phyloP scores from a whole-genome alignment of 352 stramenopile species.

The Phytophthora pinifolia region DNA sequence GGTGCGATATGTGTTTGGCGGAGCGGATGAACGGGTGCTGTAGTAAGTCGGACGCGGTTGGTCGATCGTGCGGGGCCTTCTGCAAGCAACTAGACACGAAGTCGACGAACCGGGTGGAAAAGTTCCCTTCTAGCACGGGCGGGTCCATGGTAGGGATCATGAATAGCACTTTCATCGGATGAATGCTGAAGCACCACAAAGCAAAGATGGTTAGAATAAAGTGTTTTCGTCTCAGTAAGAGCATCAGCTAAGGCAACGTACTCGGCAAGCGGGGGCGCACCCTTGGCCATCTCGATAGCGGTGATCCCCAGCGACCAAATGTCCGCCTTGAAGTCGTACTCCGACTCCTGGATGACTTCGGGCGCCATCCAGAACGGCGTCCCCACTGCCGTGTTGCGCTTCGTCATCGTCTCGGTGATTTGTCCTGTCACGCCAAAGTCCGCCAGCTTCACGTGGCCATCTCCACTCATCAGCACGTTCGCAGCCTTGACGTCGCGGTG shows the following conservation, averaged over 20 bases:
- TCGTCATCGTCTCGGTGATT: slow-evolving; percentile 97
- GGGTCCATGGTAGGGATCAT: slow-evolving; percentile 96
- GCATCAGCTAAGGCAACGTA: slow-evolving; percentile 27
- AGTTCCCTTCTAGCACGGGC: slow-evolving; percentile 76
- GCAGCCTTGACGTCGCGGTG: slow-evolving; percentile 85
- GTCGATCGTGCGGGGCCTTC: slow-evolving; percentile 85
- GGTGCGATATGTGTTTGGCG: slow-evolving; percentile 67
- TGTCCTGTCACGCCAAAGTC: slow-evolving; percentile 92
- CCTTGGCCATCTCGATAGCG: slow-evolving; percentile 98
- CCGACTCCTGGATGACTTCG: slow-evolving; percentile 77
- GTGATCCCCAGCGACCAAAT: slow-evolving; percentile 99
- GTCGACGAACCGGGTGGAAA: slow-evolving; percentile 80
- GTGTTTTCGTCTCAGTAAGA: too few species aligned
- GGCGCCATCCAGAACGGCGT: slow-evolving; percentile 99
- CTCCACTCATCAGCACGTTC: slow-evolving; percentile 79
- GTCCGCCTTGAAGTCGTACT: slow-evolving; percentile 97
- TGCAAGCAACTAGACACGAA: slow-evolving; percentile 90
- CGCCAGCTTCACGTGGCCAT: slow-evolving; percentile 78
- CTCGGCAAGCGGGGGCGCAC: slow-evolving; percentile 92
- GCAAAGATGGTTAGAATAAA: slow-evolving; percentile 3
- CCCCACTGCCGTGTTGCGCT: slow-evolving; percentile 97
- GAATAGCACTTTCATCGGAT: slow-evolving; percentile 99
- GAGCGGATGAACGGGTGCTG: slow-evolving; percentile 82
- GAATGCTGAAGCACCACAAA: slow-evolving; percentile 76
- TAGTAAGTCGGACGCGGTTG: slow-evolving; percentile 83